phyloP scores from a whole-genome alignment of 2,329 filamentous ascomycete species.

The Monosporascus cannonballus region DNA sequence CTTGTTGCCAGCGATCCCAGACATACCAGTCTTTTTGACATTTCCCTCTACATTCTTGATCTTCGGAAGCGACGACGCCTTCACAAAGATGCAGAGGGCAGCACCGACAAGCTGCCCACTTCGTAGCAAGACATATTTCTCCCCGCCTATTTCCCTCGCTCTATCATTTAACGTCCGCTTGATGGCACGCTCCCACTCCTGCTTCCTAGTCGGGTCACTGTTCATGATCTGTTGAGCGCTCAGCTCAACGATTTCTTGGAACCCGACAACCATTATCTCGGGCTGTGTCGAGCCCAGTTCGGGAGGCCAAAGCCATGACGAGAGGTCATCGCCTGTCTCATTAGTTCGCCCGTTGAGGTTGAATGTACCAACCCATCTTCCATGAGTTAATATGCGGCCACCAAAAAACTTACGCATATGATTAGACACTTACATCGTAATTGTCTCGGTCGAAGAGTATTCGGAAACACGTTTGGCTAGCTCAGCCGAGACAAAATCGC shows the following conservation, averaged over 20 bases:
- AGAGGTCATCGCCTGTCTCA: conserved; percentile 73
- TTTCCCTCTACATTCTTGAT: conserved; percentile 97
- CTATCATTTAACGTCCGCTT: conserved; percentile 69
- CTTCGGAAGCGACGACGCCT: conserved; percentile 64
- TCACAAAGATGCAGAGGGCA: conserved; percentile 87
- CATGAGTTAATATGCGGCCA: conserved; percentile 15
- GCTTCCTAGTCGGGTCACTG: conserved; percentile 80
- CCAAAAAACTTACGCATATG: not conserved
- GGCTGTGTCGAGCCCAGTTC: conserved; percentile 57
- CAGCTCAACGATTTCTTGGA: conserved; percentile 97
- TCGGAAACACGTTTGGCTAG: conserved; percentile 61
- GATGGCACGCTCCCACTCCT: conserved; percentile 81
- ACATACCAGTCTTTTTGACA: conserved; percentile 91
- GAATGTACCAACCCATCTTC: conserved; percentile 71
- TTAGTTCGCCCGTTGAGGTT: conserved; percentile 86
- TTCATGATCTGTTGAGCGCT: conserved; percentile 99
- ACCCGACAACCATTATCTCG: conserved; percentile 83
- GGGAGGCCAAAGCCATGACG: conserved; percentile 75
- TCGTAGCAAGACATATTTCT: conserved; percentile 82
- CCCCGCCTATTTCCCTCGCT: conserved; percentile 56
- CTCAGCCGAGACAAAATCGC: conserved; percentile 79
- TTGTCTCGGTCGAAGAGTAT: conserved; percentile 67
- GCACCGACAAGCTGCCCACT: conserved; percentile 94
- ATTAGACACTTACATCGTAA: conserved; percentile 58
- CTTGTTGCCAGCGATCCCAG: conserved; percentile 96